A percentile compares a stretch with the other conserved stretches of the same genome.
phyloP scores from a whole-genome alignment of 495 filamentous ascomycete species.

The Tuber aestivum region DNA sequence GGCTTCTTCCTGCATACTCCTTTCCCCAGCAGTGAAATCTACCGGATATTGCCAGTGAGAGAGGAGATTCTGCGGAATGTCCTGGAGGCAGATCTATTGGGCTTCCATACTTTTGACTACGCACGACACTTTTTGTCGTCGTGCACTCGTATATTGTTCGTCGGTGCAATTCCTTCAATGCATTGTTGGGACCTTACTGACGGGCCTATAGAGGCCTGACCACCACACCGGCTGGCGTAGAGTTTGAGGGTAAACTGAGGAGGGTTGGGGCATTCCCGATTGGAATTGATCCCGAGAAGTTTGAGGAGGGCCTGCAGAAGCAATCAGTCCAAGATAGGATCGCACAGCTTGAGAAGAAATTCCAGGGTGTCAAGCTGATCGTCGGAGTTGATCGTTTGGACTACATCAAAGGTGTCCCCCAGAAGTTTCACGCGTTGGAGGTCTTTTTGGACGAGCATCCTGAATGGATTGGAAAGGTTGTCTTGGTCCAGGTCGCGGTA shows the following conservation, averaged over 20 bases:
- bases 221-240: constrained; percentile 78
- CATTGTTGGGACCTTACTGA: constrained; percentile 1
- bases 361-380: constrained; percentile 81
- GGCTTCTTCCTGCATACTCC: constrained; percentile 94
- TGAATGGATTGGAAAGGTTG: constrained; percentile 83
- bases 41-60: constrained; percentile 79
- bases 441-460: constrained; percentile 86
- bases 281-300: constrained; percentile 93
- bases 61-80: constrained; percentile 74
- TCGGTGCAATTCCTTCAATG: constrained; percentile 8
- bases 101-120: constrained; percentile 95
- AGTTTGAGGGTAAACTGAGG: constrained; percentile 59
- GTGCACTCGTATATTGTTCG: constrained; percentile 75
- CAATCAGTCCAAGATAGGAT: constrained; percentile 74
- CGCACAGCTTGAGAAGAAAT: constrained; percentile 66
- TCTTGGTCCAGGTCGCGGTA: constrained; percentile 88
- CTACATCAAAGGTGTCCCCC: constrained; percentile 93
- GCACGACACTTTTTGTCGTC: constrained; percentile 81
- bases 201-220: constrained; percentile 54
- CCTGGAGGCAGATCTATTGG: constrained; percentile 77
- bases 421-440: constrained; percentile 87
- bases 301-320: constrained; percentile 77
- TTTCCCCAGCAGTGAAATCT: constrained; percentile 88
- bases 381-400: constrained; percentile 90
- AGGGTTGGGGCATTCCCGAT: constrained; percentile 82